Base-by-base conservation (phyloP, 2,329 filamentous ascomycete genomes). In the Westerdykella sp. region DNA sequence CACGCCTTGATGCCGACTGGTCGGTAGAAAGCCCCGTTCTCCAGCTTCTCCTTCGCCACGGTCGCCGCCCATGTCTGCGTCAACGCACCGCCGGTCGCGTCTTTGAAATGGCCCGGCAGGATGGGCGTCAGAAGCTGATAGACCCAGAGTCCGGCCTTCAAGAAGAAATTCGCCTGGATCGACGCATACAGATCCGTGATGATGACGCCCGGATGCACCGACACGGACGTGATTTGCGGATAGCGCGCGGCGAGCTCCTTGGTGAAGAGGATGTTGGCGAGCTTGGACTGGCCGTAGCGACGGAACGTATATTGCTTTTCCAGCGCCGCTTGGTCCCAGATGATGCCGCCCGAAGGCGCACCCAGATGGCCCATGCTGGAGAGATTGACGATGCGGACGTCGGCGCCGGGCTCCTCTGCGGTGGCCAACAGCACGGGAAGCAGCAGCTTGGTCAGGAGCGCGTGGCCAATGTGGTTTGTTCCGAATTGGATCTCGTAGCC, bases 391-490 rank as follows among this genome's bases (percentile, higher is more conserved):
- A 77, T 63, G 10, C 74, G 67, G 5, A 75, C 73, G 41, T 75
- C 72, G 3, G 64, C 53, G 12, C 53, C 55, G 0, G 59, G 57
- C 15, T 59, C 15, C 42, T 65, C 50, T 5, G 70, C 69, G 0
- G 74, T 75, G 13, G 62, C 48, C 9, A 68, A 59, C 39, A 77
- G 53, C 0, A 56, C 61, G 1, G 71, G 72, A 1, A 74, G 54
- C 0, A 77, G 64, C 2, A 73, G 61, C 31, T 70, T 71, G 7
- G 67, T 73, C 11, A 76, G 52, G 1, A 76, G 62, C 3, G 72
- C 70, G 47, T 74, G 74, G n/a, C 72, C 74, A 47, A 76, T 58
- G 58, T 76, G 70, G 49, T 77, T 76, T 9, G 70, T 74, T 25
- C 71, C 74, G 44, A 76, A 71, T 40, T 75, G 72, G 25, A 71